phyloP scores from a whole-genome alignment of 768 basidiomycete species.

The Leccinum subtestaceum region DNA sequence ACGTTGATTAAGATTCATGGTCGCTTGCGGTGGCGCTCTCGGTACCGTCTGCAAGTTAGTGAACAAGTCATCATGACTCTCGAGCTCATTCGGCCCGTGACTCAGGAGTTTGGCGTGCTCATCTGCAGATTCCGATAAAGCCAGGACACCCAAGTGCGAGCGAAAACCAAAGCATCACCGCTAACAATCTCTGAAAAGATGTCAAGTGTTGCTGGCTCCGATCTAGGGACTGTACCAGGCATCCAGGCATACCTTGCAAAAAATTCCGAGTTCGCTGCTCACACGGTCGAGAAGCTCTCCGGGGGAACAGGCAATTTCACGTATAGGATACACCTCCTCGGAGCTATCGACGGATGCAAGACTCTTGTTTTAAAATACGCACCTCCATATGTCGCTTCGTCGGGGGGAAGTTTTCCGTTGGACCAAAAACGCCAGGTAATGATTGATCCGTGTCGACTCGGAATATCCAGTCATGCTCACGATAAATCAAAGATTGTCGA shows the following conservation, averaged over 20 bases:
- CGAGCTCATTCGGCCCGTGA: constrained; percentile 7
- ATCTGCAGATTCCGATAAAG: constrained; percentile 4
- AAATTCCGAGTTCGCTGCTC: constrained; percentile 46
- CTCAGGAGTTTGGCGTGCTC: neutral
- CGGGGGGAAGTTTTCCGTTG: constrained; percentile 29
- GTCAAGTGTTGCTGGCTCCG: constrained; percentile 11
- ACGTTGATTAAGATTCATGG: too few relatives aligned
- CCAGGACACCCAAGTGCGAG: neutral
- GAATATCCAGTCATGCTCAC: constrained; percentile 5
- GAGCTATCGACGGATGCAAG: constrained; percentile 38
- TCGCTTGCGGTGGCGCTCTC: neutral
- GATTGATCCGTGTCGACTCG: neutral
- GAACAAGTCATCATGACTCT: constrained; percentile 27
- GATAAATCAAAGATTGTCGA: constrained; percentile 40
- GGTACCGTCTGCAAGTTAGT: constrained; percentile 5
- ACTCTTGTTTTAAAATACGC: constrained; percentile 62
- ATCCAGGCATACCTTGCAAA: constrained; percentile 42
- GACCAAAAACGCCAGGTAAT: constrained; percentile 53
- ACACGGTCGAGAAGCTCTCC: constrained; percentile 37
- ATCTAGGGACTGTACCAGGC: constrained; percentile 31
- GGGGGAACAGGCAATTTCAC: constrained; percentile 58
- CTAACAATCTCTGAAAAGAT: constrained; percentile 7
- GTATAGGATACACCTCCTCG: constrained; percentile 49
- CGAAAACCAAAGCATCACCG: neutral
- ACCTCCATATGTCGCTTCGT: constrained; percentile 39